These are phyloP conservation scores for Umbelopsis vinacea DNA, from an alignment of 192 early-diverging fungal genomes.

Conservation along the genomic window DNA sequence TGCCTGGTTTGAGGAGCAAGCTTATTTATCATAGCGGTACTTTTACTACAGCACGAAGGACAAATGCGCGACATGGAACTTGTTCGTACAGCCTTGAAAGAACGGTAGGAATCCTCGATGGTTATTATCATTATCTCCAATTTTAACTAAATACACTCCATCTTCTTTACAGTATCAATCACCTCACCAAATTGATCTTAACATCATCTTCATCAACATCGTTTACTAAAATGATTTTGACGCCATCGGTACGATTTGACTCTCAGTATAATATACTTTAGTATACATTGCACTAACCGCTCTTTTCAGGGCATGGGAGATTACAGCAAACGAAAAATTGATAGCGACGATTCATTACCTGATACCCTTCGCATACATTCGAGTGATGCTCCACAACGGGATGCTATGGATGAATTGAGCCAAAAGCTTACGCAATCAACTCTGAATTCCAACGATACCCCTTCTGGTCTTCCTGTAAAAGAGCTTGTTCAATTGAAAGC, in stretches of 20 bases:
- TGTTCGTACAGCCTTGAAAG: slow-evolving; percentile 76
- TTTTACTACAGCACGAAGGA: slow-evolving; percentile 52
- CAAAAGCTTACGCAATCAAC: background rate
- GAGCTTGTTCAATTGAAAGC: background rate
- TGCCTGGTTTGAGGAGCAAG: background rate
- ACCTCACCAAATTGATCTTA: slow-evolving; percentile 83
- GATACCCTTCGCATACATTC: background rate
- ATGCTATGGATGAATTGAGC: background rate
- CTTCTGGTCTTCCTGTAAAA: background rate
- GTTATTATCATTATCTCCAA: too few species aligned
- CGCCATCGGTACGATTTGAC: background rate
- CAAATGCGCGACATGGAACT: slow-evolving; percentile 55
- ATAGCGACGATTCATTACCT: background rate
- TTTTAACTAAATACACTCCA: too few species aligned
- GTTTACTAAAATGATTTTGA: background rate
- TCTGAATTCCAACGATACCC: background rate
- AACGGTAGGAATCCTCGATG: slow-evolving; percentile 44
- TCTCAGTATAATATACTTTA: background rate
- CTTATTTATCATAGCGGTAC: slow-evolving; percentile 4
- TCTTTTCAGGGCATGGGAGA: background rate
- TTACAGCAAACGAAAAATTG: background rate
- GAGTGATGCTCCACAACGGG: background rate
- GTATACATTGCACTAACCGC: background rate
- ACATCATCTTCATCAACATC: slow-evolving; percentile 56
- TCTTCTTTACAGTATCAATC: slow-evolving; percentile 60